Conservation (phyloP, 306 rosid species). For the Ceratonia siliqua region DNA sequence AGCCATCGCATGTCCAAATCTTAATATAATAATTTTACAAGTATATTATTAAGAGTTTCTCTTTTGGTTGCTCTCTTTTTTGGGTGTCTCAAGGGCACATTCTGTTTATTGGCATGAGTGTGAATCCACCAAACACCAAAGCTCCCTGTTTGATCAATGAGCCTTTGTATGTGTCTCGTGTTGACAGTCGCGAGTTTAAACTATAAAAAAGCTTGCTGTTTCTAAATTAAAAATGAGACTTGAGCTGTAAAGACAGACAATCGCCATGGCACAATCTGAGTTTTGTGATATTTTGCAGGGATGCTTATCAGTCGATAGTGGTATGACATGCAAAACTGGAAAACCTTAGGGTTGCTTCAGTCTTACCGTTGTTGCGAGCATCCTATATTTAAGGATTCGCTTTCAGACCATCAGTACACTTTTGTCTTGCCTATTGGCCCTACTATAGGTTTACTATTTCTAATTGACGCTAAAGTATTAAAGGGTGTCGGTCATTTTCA, state of each 20-base stretch:
- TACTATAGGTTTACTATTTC: conserved; percentile 31
- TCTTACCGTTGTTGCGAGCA: conserved; percentile 3
- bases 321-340: conserved; percentile 46
- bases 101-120: conserved; percentile 1
- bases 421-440: conserved; percentile 51
- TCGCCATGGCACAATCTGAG: background rate
- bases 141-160: too few species aligned
- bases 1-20: conserved; percentile 16
- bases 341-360: conserved; percentile 37
- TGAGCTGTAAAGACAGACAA: conserved; percentile 10
- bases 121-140: background rate
- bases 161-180: too few species aligned
- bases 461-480: conserved; percentile 13
- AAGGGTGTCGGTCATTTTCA: conserved; percentile 54
- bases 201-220: too few species aligned
- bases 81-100: background rate
- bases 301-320: conserved; percentile 32
- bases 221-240: conserved; percentile 25
- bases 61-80: conserved; percentile 16
- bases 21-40: conserved; percentile 32
- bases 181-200: too few species aligned
- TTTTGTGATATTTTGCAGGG: background rate
- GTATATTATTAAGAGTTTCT: conserved; percentile 17
- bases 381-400: conserved; percentile 46
- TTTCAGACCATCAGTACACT: conserved; percentile 43